phyloP scores from a whole-genome alignment of 106 monocot genomes.

The Dendrobium catenatum region DNA sequence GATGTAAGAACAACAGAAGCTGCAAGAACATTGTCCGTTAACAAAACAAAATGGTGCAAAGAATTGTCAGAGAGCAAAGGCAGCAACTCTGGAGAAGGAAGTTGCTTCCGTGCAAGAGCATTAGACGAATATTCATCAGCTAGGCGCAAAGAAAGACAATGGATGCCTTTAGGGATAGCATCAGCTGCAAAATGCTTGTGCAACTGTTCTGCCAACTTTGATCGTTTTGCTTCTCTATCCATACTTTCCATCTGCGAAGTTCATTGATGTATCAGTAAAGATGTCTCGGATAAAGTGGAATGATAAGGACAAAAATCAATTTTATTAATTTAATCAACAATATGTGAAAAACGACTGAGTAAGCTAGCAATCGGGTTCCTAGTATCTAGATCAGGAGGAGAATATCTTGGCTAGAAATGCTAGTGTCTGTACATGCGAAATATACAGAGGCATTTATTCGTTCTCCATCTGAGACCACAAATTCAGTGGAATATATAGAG shows the following conservation, averaged over 20 bases:
- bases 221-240: slow-evolving; percentile 56
- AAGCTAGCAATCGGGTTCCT: neutral
- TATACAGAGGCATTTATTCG: too few species aligned
- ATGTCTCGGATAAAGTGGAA: neutral
- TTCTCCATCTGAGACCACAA: too few species aligned
- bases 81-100: slow-evolving; percentile 79
- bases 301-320: neutral
- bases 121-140: slow-evolving; percentile 94
- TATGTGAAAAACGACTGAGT: neutral
- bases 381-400: neutral
- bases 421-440: neutral
- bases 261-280: neutral
- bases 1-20: slow-evolving; percentile 82
- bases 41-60: slow-evolving; percentile 66
- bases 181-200: slow-evolving; percentile 90
- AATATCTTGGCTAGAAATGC: neutral
- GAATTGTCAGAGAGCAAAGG: slow-evolving; percentile 66
- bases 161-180: slow-evolving; percentile 89
- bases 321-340: neutral
- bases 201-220: slow-evolving; percentile 75
- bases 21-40: slow-evolving; percentile 86
- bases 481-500: too few species aligned
- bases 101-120: slow-evolving; percentile 82
- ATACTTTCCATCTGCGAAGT: slow-evolving; percentile 68
- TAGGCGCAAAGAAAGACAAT: slow-evolving; percentile 79